Evolutionary conservation across 2,329 filamentous ascomycete genomes (phyloP).

Genomic region (Didymosphaeria variabile): DNA sequence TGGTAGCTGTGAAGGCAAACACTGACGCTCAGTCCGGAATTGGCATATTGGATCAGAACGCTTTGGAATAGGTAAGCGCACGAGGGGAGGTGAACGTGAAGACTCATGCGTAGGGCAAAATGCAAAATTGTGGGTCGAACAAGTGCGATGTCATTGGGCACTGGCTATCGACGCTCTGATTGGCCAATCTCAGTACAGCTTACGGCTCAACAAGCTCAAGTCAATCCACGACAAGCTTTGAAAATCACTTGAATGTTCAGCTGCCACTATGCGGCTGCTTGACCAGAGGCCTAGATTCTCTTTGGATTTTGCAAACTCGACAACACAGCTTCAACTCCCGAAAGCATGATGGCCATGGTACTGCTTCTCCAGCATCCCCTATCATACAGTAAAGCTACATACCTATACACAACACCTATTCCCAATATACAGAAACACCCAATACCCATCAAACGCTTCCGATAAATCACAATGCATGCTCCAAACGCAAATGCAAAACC

Average conservation of each 20-base stretch:
- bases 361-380: not conserved
- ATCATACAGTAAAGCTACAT: not conserved
- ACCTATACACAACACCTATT: not conserved
- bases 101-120: constrained; percentile 11
- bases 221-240: not conserved
- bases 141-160: constrained; percentile 5
- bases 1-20: not conserved
- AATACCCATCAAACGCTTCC: not conserved
- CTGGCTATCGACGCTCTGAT: not conserved
- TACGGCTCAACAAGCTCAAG: no score
- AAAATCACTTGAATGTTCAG: not conserved
- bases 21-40: constrained; percentile 7
- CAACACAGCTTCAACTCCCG: not conserved
- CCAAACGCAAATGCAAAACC: not conserved
- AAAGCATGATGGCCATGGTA: not conserved
- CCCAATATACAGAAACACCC: not conserved
- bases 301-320: not conserved
- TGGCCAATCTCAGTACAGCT: constrained; percentile 27
- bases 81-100: constrained; percentile 2
- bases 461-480: not conserved
- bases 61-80: constrained; percentile 5
- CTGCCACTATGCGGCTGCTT: no score
- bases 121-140: constrained; percentile 11
- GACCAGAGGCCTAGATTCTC: not conserved
- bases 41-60: constrained; percentile 4